Percentiles rank a stretch among this genome's conserved stretches.
Evolutionary conservation across 2,329 filamentous ascomycete species (phyloP).

Genomic region (Curvularia hawaiiensis): DNA sequence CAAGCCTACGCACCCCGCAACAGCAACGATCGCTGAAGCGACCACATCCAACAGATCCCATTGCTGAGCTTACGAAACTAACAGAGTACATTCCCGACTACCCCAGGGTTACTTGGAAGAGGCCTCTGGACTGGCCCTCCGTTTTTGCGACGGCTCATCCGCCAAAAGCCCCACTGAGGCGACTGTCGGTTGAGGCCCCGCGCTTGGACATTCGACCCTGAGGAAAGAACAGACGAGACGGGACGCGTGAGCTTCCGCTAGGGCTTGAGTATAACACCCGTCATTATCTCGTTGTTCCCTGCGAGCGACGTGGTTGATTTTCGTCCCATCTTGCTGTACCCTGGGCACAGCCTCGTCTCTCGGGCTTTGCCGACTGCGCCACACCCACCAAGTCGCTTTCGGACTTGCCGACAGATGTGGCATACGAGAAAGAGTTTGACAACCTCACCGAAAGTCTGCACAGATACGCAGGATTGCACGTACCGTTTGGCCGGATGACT

Average conservation of each 20-base stretch:
- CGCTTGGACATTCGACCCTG: conserved; percentile 35
- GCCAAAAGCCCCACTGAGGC: conserved; percentile 40
- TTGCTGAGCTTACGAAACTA: conserved; percentile 19
- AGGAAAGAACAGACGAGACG: conserved; percentile 27
- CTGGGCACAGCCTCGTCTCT: conserved; percentile 42
- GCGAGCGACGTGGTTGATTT: conserved; percentile 35
- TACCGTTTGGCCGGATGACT: conserved; percentile 34
- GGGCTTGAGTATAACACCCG: conserved; percentile 36
- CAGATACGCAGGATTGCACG: conserved; percentile 29
- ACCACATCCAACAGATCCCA: conserved; percentile 35
- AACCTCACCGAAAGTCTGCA: conserved; percentile 40
- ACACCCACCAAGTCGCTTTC: conserved; percentile 28
- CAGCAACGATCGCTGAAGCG: conserved; percentile 30
- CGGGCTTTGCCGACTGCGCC: conserved; percentile 39
- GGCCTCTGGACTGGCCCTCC: conserved; percentile 28
- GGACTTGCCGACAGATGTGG: conserved; percentile 38
- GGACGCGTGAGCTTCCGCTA: conserved; percentile 33
- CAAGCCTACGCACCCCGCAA: conserved; percentile 34
- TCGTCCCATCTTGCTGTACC: conserved; percentile 27
- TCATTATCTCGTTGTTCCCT: conserved; percentile 29
- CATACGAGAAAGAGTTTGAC: conserved; percentile 28
- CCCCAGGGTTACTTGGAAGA: conserved; percentile 26
- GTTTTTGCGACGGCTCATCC: conserved; percentile 31
- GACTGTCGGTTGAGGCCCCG: conserved; percentile 37
- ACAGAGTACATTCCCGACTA: conserved; percentile 15